phyloP scores from a whole-genome alignment of 768 basidiomycete species.

The Floccularia luteovirens region DNA sequence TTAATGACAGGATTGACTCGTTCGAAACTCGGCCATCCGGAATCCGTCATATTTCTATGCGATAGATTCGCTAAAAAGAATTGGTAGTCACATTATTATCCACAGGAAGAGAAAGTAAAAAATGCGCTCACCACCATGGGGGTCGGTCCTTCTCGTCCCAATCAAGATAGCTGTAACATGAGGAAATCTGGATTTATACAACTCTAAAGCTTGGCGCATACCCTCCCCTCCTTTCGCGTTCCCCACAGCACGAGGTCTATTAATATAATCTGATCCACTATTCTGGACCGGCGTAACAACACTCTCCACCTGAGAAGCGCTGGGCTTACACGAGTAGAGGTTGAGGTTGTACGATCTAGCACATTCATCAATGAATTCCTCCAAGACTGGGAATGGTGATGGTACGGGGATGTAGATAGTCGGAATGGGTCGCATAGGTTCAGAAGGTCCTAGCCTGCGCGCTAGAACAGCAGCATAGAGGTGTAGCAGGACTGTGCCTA shows the following conservation, averaged over 20 bases:
- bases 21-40: constrained; percentile 84
- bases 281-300: constrained; percentile 28
- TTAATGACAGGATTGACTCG: constrained; percentile 94
- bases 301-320: constrained; percentile 39
- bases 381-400: constrained; percentile 80
- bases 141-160: constrained; percentile 85
- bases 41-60: constrained; percentile 74
- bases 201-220: constrained; percentile 73
- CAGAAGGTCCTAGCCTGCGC: constrained; percentile 23
- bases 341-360: constrained; percentile 64
- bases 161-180: constrained; percentile 77
- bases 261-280: constrained; percentile 12
- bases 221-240: constrained; percentile 53
- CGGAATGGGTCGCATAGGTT: constrained; percentile 39
- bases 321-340: constrained; percentile 51
- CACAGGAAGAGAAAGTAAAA: not conserved
- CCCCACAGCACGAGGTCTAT: constrained; percentile 31
- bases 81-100: constrained; percentile 2
- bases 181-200: constrained; percentile 62
- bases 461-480: constrained; percentile 73
- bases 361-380: constrained; percentile 70
- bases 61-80: constrained; percentile 66
- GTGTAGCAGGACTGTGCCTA: constrained; percentile 94
- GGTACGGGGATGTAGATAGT: constrained; percentile 87
- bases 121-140: constrained; percentile 75